Conservation (phyloP, 2,329 filamentous ascomycete genomes). For the Paraconiothyrium brasiliense region DNA sequence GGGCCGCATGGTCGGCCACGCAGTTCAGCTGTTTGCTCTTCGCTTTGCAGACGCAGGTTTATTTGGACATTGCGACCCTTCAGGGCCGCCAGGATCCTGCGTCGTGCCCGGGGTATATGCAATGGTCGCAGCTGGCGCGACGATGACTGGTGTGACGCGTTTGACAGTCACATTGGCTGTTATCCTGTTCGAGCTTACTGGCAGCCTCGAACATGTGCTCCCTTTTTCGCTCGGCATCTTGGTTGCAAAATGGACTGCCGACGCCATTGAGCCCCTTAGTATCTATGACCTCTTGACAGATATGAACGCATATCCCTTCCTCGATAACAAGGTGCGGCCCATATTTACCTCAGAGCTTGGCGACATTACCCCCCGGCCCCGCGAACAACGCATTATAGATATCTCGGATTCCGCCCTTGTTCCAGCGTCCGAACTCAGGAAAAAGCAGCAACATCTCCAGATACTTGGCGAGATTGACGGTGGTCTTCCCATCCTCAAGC, state of each 20-base stretch:
- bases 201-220: slow-evolving; percentile 91
- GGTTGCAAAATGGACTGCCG: slow-evolving; percentile 97
- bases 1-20: slow-evolving; percentile 86
- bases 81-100: slow-evolving; percentile 76
- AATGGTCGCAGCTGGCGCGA: slow-evolving; percentile 91
- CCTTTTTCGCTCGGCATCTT: slow-evolving; percentile 93
- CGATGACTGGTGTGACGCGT: slow-evolving; percentile 96
- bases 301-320: slow-evolving; percentile 96
- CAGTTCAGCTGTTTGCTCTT: slow-evolving; percentile 82
- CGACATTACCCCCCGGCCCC: slow-evolving; percentile 82
- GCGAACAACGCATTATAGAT: slow-evolving; percentile 83
- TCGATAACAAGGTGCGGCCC: slow-evolving; percentile 95
- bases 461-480: slow-evolving; percentile 90
- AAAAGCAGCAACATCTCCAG: slow-evolving; percentile 83
- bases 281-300: slow-evolving; percentile 96
- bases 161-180: slow-evolving; percentile 93
- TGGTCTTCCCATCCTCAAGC: slow-evolving; percentile 83
- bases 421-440: slow-evolving; percentile 76
- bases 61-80: slow-evolving; percentile 77
- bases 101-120: slow-evolving; percentile 98
- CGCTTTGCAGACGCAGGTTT: slow-evolving; percentile 75
- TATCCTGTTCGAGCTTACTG: slow-evolving; percentile 95
- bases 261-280: slow-evolving; percentile 90
- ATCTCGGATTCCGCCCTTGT: slow-evolving; percentile 85
- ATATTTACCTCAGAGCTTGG: slow-evolving; percentile 88